A percentile compares a stretch with the other conserved stretches of the same genome.
phyloP scores from a whole-genome alignment of 2,329 filamentous ascomycete species.

The Penicillium freii region DNA sequence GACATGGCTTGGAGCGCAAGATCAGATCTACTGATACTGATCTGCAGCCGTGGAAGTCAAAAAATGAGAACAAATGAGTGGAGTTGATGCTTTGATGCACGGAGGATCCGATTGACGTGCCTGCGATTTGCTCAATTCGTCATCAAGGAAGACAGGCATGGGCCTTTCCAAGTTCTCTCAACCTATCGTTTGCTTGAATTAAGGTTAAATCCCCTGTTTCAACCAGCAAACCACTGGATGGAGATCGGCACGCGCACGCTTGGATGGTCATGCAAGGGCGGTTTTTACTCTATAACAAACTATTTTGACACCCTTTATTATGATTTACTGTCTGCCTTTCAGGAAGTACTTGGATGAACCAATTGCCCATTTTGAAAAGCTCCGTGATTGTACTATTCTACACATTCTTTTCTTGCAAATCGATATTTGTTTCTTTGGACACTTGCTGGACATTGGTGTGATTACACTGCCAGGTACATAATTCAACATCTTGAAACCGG shows the following conservation, averaged over 20 bases:
- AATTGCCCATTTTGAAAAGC: background rate
- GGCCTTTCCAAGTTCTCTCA: background rate
- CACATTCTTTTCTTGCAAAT: constrained; percentile 10
- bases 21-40: background rate
- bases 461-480: constrained; percentile 16
- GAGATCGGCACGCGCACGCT: constrained; percentile 17
- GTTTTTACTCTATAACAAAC: constrained; percentile 7
- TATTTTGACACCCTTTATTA: constrained; percentile 4
- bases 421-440: constrained; percentile 6
- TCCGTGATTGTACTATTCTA: constrained; percentile 15
- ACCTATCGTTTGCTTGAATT: constrained; percentile 10
- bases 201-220: constrained; percentile 6
- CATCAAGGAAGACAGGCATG: constrained; percentile 15
- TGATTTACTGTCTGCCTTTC: background rate
- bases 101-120: background rate
- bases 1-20: background rate
- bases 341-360: constrained; percentile 5
- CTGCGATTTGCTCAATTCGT: constrained; percentile 5
- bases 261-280: constrained; percentile 21
- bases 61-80: background rate
- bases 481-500: constrained; percentile 8
- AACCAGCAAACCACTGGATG: background rate
- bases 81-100: constrained; percentile 2
- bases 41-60: constrained; percentile 2
- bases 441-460: constrained; percentile 8